A percentile compares a stretch with the other conserved stretches of the same genome.
Evolutionary conservation across 2,329 filamentous ascomycete genomes (phyloP).

Genomic region (Coniochaeta sp.): DNA sequence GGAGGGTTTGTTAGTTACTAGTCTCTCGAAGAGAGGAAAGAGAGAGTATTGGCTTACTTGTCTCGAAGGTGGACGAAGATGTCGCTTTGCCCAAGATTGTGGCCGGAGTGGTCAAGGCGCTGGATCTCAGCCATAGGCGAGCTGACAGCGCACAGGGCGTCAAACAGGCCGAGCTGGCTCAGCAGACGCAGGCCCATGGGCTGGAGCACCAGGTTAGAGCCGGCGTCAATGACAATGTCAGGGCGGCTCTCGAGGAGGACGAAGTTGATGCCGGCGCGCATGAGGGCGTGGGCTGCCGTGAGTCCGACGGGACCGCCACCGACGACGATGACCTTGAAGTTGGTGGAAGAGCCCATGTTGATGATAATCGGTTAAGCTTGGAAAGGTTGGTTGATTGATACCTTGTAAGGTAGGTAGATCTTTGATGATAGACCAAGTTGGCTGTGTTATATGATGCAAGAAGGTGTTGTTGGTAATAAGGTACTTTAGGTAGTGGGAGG

Average conservation of each 20-base stretch:
- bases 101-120: conserved; percentile 18
- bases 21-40: background rate
- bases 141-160: conserved; percentile 12
- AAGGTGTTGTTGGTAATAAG: no score
- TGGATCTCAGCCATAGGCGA: conserved; percentile 13
- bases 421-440: background rate
- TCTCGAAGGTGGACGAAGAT: conserved; percentile 15
- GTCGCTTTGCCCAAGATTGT: conserved; percentile 14
- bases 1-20: background rate
- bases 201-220: conserved; percentile 23
- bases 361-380: background rate
- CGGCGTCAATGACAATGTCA: conserved; percentile 18
- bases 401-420: background rate
- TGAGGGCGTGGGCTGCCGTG: conserved; percentile 19
- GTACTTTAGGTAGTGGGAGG: no score
- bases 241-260: conserved; percentile 26
- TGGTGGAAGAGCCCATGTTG: background rate
- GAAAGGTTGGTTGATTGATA: no score
- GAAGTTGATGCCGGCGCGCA: conserved; percentile 26
- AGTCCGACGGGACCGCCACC: conserved; percentile 23
- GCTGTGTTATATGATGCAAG: no score
- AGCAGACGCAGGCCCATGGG: conserved; percentile 20
- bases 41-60: conserved; percentile 11
- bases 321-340: conserved; percentile 19
- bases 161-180: conserved; percentile 23